Conservation (phyloP, 2,329 filamentous ascomycete genomes). For the Alternaria sp. region DNA sequence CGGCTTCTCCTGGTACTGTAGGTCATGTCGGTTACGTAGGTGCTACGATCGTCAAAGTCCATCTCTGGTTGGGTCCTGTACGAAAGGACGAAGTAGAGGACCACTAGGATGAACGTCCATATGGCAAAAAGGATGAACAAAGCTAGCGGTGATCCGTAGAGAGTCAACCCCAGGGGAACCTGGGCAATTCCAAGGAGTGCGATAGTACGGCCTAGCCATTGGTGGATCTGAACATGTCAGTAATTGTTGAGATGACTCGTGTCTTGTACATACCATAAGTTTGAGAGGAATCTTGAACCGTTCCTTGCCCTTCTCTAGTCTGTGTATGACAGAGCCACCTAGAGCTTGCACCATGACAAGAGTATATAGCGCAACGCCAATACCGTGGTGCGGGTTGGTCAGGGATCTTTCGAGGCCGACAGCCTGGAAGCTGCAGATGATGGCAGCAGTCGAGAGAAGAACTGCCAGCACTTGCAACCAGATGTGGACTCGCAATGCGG, state of each 20-base stretch:
- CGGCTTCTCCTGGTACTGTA: constrained; percentile 48
- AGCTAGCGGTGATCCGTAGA: constrained; percentile 88
- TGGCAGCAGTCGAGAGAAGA: constrained; percentile 72
- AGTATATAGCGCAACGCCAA: constrained; percentile 80
- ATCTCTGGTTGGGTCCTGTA: constrained; percentile 69
- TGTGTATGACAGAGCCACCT: constrained; percentile 71
- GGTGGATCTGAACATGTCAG: constrained; percentile 72
- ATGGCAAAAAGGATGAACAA: constrained; percentile 87
- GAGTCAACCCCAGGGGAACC: constrained; percentile 84
- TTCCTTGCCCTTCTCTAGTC: constrained; percentile 61
- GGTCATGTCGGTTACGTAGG: constrained; percentile 65
- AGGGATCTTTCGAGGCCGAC: constrained; percentile 76
- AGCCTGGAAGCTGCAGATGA: constrained; percentile 79
- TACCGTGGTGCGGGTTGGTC: constrained; percentile 85
- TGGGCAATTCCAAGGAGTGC: constrained; percentile 85
- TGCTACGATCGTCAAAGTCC: constrained; percentile 65
- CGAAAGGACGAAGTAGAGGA: constrained; percentile 81
- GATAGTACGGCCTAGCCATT: constrained; percentile 82
- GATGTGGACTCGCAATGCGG: constrained; percentile 73
- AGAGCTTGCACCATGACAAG: constrained; percentile 75
- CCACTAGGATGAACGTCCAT: constrained; percentile 75
- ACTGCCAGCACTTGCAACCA: constrained; percentile 76
- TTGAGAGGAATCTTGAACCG: constrained; percentile 65
- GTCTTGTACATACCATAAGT: constrained; percentile 58
- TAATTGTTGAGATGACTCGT: not conserved